A percentile compares a stretch with the other conserved stretches of the same genome.
Conservation (phyloP, 805 yeast species). For the Saccharomyces cerevisiae region DNA sequence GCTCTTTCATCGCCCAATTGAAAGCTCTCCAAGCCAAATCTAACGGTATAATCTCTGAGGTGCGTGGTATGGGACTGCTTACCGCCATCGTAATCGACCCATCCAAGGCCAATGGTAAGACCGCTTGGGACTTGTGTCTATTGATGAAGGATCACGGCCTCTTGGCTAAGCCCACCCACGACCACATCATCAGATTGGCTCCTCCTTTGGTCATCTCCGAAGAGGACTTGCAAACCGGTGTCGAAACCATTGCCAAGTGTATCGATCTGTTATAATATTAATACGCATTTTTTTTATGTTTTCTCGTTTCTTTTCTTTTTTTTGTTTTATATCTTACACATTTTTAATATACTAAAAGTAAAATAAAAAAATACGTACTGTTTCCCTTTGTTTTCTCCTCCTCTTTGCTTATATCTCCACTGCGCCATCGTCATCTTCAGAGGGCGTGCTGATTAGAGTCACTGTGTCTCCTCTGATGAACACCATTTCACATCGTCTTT, state of each 20-base stretch:
- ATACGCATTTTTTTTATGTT: background rate
- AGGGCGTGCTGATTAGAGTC: constrained; percentile 59
- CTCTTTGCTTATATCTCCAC: background rate
- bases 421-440: constrained; percentile 18
- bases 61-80: constrained; percentile 79
- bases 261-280: background rate
- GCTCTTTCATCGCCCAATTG: constrained; percentile 53
- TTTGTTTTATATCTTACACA: background rate
- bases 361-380: background rate
- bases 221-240: constrained; percentile 77
- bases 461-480: constrained; percentile 98
- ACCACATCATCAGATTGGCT: constrained; percentile 88
- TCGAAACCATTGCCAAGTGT: constrained; percentile 58
- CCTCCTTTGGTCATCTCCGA: constrained; percentile 90
- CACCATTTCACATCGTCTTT: constrained; percentile 72
- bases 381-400: background rate
- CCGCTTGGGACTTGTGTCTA: constrained; percentile 94
- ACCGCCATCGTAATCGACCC: constrained; percentile 89
- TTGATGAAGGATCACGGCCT: constrained; percentile 83
- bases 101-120: constrained; percentile 71
- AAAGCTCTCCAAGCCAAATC: constrained; percentile 43
- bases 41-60: constrained; percentile 48
- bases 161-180: constrained; percentile 94
- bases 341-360: background rate
- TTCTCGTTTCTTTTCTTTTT: background rate